Conservation (phyloP, 73 alveolate genomes). For the Stentor roeselii region DNA sequence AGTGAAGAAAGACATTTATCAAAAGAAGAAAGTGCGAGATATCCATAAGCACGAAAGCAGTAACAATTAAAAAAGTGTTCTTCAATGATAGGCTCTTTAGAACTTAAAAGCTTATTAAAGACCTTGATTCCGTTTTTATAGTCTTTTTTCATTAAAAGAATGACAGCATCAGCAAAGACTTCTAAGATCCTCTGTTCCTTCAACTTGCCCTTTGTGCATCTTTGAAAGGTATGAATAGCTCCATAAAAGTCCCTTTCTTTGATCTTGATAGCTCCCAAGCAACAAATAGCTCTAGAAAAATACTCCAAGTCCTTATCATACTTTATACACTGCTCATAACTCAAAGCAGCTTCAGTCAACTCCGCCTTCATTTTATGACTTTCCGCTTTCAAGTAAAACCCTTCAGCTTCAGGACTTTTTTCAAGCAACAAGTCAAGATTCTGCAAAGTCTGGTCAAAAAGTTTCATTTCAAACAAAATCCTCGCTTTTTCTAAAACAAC, state of each 20-base stretch:
- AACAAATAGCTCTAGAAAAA: not conserved
- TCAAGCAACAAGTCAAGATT: not conserved
- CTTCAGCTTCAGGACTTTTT: not conserved
- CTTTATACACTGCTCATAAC: conserved; percentile 20
- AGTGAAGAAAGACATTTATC: conserved; percentile 16
- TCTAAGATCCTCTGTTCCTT: not conserved
- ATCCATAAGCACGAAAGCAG: conserved; percentile 36
- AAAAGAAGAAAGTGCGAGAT: conserved; percentile 15
- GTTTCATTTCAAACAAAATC: not conserved
- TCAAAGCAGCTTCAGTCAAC: not conserved
- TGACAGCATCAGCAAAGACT: conserved; percentile 7
- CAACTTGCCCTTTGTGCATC: not conserved
- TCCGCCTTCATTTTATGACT: not conserved
- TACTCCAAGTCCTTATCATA: not conserved
- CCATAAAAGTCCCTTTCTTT: conserved; percentile 20
- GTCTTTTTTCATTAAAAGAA: conserved; percentile 32
- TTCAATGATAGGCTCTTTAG: not conserved
- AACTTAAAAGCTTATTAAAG: conserved; percentile 6
- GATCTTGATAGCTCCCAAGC: conserved; percentile 23
- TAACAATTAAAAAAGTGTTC: not conserved
- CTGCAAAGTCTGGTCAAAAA: not conserved
- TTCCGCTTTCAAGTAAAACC: not conserved
- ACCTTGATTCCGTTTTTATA: conserved; percentile 19
- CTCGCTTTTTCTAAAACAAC: not conserved
- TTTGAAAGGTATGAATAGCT: conserved; percentile 12